phyloP scores from a whole-genome alignment of 1,284 basidiomycete species.

The Erythrobasidium hasegawianum region DNA sequence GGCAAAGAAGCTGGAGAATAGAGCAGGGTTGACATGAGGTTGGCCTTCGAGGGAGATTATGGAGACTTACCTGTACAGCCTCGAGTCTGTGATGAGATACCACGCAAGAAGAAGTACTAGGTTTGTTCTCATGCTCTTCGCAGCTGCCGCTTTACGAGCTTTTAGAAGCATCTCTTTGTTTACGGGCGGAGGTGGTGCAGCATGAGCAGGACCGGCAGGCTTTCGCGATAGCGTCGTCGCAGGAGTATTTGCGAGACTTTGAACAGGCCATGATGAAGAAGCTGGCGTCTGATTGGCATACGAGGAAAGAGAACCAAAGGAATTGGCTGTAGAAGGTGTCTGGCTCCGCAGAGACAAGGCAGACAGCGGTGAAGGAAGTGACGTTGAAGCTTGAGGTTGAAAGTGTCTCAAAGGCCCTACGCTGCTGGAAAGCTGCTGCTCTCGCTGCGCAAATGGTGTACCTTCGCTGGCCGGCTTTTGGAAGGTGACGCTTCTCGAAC shows the following conservation, averaged over 20 bases:
- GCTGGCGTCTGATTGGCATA: background rate
- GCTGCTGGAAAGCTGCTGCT: background rate
- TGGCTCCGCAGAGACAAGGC: no score
- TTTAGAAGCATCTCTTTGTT: conserved; percentile 16
- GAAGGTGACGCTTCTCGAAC: conserved; percentile 26
- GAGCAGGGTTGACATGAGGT: background rate
- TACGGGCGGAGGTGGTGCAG: conserved; percentile 9
- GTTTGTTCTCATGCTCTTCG: conserved; percentile 23
- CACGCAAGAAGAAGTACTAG: conserved; percentile 29
- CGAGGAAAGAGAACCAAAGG: background rate
- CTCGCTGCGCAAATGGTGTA: background rate
- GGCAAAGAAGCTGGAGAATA: background rate
- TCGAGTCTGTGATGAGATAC: conserved; percentile 29
- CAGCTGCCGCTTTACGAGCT: conserved; percentile 17
- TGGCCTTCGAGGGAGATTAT: no score
- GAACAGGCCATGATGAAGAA: conserved; percentile 21
- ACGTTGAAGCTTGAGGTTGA: background rate
- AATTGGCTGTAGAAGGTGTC: background rate
- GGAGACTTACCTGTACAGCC: conserved; percentile 22
- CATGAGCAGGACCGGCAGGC: background rate
- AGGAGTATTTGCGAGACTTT: background rate
- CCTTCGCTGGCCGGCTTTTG: conserved; percentile 7
- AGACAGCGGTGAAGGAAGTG: background rate
- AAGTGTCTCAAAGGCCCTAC: background rate
- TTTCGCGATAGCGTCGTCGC: conserved; percentile 5